Evolutionary conservation across 768 basidiomycete genomes (phyloP).

Genomic region (Suillus placidus): DNA sequence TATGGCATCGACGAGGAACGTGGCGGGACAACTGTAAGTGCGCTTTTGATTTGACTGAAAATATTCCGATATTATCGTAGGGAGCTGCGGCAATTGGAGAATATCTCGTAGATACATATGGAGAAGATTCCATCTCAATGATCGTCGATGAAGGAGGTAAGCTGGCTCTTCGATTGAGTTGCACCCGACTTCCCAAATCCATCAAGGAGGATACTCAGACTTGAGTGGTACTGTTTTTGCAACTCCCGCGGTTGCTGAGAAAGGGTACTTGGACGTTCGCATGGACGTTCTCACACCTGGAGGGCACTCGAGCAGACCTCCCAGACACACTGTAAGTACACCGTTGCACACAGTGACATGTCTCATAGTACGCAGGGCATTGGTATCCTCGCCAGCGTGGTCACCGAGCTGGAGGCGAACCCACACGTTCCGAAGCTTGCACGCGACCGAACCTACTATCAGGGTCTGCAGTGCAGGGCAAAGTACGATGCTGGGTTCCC

Average conservation of each 20-base stretch:
- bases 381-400: slow-evolving; percentile 52
- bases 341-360: not conserved
- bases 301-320: slow-evolving; percentile 59
- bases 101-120: slow-evolving; percentile 47
- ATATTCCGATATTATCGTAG: slow-evolving; percentile 21
- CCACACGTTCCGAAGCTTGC: slow-evolving; percentile 39
- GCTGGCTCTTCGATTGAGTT: not conserved
- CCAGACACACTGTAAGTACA: slow-evolving; percentile 48
- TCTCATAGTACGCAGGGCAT: slow-evolving; percentile 37
- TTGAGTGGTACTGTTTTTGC: slow-evolving; percentile 36
- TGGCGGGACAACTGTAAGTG: slow-evolving; percentile 40
- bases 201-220: slow-evolving; percentile 31
- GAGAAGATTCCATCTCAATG: slow-evolving; percentile 52
- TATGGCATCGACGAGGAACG: slow-evolving; percentile 51
- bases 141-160: slow-evolving; percentile 64
- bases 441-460: slow-evolving; percentile 29
- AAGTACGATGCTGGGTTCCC: slow-evolving; percentile 42
- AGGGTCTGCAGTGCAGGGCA: slow-evolving; percentile 44
- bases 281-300: slow-evolving; percentile 49
- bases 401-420: slow-evolving; percentile 50
- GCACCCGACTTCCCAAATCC: not conserved
- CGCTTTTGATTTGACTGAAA: not conserved
- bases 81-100: slow-evolving; percentile 45
- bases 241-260: slow-evolving; percentile 38
- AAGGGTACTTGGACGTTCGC: slow-evolving; percentile 46